Evolutionary conservation across 805 yeast genomes (phyloP).

Genomic region (Yarrowia porcina): DNA sequence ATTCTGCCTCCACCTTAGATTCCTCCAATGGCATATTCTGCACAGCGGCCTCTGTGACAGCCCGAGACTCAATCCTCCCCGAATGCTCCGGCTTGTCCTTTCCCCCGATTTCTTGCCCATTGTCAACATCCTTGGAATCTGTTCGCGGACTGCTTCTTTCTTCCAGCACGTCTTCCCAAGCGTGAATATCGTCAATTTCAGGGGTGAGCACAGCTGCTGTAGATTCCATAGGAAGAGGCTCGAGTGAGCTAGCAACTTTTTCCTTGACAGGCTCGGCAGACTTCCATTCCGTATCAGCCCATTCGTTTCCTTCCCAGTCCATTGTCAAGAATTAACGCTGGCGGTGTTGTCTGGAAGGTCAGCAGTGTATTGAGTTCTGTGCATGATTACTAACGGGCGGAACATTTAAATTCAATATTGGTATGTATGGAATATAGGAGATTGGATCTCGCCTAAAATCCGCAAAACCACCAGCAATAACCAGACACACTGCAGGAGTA

Average conservation of each 20-base stretch:
- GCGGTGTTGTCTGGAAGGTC: background rate
- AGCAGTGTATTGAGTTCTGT: background rate
- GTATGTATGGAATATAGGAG: too few relatives aligned
- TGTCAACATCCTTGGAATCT: background rate
- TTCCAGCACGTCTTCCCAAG: background rate
- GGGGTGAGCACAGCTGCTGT: slow-evolving; percentile 3
- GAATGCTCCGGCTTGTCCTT: background rate
- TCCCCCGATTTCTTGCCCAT: background rate
- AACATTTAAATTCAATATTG: background rate
- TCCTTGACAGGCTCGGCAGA: background rate
- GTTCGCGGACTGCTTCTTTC: background rate
- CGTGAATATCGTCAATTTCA: slow-evolving; percentile 10
- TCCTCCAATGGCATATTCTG: background rate
- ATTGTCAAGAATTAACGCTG: background rate
- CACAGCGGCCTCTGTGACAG: background rate
- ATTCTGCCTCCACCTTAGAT: background rate
- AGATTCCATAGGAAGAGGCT: background rate
- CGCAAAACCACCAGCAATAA: too few relatives aligned
- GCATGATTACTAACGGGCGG: slow-evolving; percentile 3
- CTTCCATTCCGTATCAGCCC: slow-evolving; percentile 16
- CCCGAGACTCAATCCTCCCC: background rate
- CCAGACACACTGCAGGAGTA: too few relatives aligned
- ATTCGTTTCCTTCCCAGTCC: slow-evolving; percentile 17
- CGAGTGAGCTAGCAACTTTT: background rate
- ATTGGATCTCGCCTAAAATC: too few relatives aligned